Percentiles rank a stretch among this genome's conserved stretches.
These are phyloP conservation scores for Nematodospora anomalae DNA, from an alignment of 1,139 yeast genomes.

Conservation along the genomic window DNA sequence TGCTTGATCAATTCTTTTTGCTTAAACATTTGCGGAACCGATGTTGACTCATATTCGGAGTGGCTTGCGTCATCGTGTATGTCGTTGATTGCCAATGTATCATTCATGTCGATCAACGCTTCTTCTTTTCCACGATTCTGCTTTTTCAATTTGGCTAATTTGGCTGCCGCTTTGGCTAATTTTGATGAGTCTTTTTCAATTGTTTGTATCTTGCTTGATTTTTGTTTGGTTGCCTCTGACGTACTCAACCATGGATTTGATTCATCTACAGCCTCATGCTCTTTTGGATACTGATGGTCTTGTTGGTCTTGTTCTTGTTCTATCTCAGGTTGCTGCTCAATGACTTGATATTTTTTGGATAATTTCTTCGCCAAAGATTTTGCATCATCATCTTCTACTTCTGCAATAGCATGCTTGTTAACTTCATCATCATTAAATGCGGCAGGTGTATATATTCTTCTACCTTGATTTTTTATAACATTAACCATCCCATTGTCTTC, in stretches of 20 bases:
- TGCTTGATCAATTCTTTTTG: constrained; percentile 82
- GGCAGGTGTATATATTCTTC: constrained; percentile 80
- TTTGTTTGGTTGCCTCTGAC: constrained; percentile 28
- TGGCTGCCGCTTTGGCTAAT: constrained; percentile 53
- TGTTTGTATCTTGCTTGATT: constrained; percentile 53
- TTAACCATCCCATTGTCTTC: constrained; percentile 40
- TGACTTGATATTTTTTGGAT: constrained; percentile 24
- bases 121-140: constrained; percentile 33
- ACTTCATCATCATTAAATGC: constrained; percentile 46
- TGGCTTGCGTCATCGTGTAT: constrained; percentile 28
- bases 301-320: constrained; percentile 4
- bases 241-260: constrained; percentile 72
- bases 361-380: constrained; percentile 46
- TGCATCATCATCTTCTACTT: constrained; percentile 56
- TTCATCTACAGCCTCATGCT: constrained; percentile 24
- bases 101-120: constrained; percentile 48
- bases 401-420: constrained; percentile 44
- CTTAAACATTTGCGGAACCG: constrained; percentile 52
- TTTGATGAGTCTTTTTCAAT: constrained; percentile 61
- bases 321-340: constrained; percentile 10
- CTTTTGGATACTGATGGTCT: no score
- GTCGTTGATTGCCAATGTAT: constrained; percentile 39
- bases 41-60: constrained; percentile 38
- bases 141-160: constrained; percentile 48
- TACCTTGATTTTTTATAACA: constrained; percentile 65